Evolutionary conservation across 2,329 filamentous ascomycete species (phyloP).

Genomic region (Pseudodiploospora longispora): DNA sequence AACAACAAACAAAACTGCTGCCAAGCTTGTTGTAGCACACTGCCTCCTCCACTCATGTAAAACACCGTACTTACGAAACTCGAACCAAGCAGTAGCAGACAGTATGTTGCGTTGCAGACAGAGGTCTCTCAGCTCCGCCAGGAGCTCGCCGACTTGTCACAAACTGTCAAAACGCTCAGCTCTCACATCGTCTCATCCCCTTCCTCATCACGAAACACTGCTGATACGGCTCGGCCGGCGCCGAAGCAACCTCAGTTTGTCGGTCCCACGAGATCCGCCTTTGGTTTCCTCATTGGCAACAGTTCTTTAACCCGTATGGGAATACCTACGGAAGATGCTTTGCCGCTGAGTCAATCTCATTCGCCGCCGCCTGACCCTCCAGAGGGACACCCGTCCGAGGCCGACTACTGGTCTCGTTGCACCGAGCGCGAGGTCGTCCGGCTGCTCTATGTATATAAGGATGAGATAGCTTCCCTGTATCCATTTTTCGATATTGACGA

Average conservation of each 20-base stretch:
- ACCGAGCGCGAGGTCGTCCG: constrained; percentile 19
- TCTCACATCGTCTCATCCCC: constrained; percentile 9
- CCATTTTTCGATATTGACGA: constrained; percentile 24
- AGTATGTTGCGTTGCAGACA: constrained; percentile 17
- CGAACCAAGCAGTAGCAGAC: constrained; percentile 1
- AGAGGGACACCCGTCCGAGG: constrained; percentile 4
- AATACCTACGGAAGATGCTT: constrained; percentile 19
- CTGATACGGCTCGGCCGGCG: constrained; percentile 13
- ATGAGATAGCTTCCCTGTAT: constrained; percentile 30
- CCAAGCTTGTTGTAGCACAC: too few species aligned
- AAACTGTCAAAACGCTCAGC: constrained; percentile 18
- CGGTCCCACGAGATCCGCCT: constrained; percentile 27
- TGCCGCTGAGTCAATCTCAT: constrained; percentile 13
- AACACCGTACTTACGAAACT: background rate
- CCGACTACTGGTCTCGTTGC: constrained; percentile 16
- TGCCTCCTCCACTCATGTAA: too few species aligned
- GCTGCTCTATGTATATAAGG: constrained; percentile 28
- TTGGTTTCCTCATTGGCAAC: constrained; percentile 27
- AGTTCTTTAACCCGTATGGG: constrained; percentile 27
- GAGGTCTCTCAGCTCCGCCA: constrained; percentile 21
- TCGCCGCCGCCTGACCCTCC: background rate
- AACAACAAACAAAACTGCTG: too few species aligned
- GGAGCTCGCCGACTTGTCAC: constrained; percentile 21
- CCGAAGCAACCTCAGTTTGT: constrained; percentile 28
- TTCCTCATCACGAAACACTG: constrained; percentile 4